Evolutionary conservation across 2,329 filamentous ascomycete species (phyloP), one percentile per base, ranked within the genome.

Genomic region (Domatiomyces catenatus): DNA sequence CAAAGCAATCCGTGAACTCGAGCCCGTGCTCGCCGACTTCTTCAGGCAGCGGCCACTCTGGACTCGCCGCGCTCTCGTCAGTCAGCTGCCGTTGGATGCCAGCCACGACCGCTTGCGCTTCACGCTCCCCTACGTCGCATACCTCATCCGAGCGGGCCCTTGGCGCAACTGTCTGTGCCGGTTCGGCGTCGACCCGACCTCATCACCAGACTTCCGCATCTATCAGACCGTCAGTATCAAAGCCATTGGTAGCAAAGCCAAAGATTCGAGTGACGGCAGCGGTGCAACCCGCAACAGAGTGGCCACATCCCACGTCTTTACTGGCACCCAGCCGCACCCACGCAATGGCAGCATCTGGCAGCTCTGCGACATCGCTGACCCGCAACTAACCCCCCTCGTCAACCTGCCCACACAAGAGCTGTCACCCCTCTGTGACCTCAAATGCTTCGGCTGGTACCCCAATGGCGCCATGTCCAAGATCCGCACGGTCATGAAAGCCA

Each of bases 211-310:
- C 50, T 89, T 84, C 62, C 82, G 88, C 32, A 72, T 80, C 50
- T 96, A 94, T 65, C 92, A 98, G 67, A 93, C 87, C 0, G 73
- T 95, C 56, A 84, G 86, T 68, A 94, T 94, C 69, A 85, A 88
- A 20, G 63, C 63, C 10, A 60, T 53, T 32, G 42, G 51, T 6
- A 56, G 72, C 71, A 54, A 56, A 43, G 46, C 18, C 54, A 56
- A 55, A 39, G 48, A 53, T 49, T 44, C 43, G 46, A 24, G 53
- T 6, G 48, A 39, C 3, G 8, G 32, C 5, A 12, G 8, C 5
- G 32, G 10, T 3, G 10, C 32, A 39, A 24, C 22, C 52, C 42
- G 54, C 56, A 47, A 48, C 50, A 46, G n/a, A 54, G 44, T 47
- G 32, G 43, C 20, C 51, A 63, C 47, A 61, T 58, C 63, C 0